Conservation (phyloP, 1,139 yeast genomes). For the Casaregolazyma lundiana region DNA sequence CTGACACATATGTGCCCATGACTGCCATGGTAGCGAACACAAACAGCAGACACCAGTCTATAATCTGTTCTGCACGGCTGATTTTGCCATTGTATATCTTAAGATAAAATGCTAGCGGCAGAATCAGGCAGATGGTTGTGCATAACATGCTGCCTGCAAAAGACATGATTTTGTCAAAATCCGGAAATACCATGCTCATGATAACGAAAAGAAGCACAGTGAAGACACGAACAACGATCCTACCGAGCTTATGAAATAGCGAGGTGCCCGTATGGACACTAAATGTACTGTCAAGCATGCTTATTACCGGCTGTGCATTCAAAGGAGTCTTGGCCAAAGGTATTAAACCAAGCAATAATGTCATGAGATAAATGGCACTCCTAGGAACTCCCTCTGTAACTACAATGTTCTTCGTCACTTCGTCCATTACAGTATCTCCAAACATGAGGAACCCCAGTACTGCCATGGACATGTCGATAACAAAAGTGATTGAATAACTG, state of each 20-base stretch:
- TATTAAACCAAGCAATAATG: constrained; percentile 68
- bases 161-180: constrained; percentile 79
- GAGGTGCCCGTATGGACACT: constrained; percentile 31
- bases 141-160: constrained; percentile 80
- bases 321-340: constrained; percentile 88
- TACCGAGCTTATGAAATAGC: constrained; percentile 6
- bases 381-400: constrained; percentile 68
- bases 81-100: constrained; percentile 50
- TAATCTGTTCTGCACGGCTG: constrained; percentile 34
- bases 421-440: constrained; percentile 68
- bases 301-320: constrained; percentile 79
- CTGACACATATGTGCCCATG: constrained; percentile 26
- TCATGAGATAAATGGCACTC: constrained; percentile 58
- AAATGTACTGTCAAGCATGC: constrained; percentile 53
- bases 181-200: constrained; percentile 59
- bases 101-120: constrained; percentile 71
- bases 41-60: constrained; percentile 45
- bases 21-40: constrained; percentile 28
- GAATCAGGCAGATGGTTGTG: constrained; percentile 69
- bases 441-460: constrained; percentile 83
- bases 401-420: constrained; percentile 73
- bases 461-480: constrained; percentile 73
- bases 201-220: constrained; percentile 43
- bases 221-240: constrained; percentile 27
- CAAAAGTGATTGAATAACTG: constrained; percentile 61